These are phyloP conservation scores for Pyricularia grisea DNA, from an alignment of 2,329 filamentous ascomycete genomes.

Conservation along the genomic window DNA sequence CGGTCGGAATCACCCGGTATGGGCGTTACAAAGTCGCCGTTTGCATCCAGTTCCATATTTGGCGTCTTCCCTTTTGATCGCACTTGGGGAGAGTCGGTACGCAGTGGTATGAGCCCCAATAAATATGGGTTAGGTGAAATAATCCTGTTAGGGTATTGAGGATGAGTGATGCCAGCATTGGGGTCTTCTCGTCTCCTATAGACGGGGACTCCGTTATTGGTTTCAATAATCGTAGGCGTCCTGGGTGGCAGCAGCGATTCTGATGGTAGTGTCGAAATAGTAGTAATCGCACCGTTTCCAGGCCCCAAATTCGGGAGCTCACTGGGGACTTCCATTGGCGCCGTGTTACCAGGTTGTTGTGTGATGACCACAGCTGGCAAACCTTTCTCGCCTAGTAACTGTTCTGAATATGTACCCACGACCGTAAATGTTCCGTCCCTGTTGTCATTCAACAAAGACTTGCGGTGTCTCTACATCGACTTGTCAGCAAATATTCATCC, in stretches of 20 bases:
- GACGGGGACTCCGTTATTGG: not conserved
- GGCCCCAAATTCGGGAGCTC: not conserved
- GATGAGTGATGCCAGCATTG: not conserved
- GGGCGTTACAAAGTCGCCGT: not conserved
- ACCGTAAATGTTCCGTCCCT: conserved; percentile 8
- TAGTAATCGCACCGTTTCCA: not conserved
- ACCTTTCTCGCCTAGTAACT: not conserved
- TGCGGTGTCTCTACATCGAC: conserved; percentile 1
- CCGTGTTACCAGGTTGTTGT: not conserved
- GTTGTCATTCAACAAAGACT: conserved; percentile 7
- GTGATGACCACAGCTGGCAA: conserved; percentile 7
- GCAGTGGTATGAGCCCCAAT: not conserved
- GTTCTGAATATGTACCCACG: not conserved
- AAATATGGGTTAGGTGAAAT: not conserved
- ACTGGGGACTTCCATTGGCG: not conserved
- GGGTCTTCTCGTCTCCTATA: not conserved
- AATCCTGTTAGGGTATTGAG: not conserved
- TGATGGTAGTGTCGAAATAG: not conserved
- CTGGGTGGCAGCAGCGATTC: not conserved
- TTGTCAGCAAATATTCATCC: not conserved
- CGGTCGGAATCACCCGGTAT: conserved; percentile 1
- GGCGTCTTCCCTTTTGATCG: not conserved
- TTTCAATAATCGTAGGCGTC: too few species aligned
- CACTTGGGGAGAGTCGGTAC: not conserved
- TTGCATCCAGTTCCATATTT: not conserved